phyloP scores from a whole-genome alignment of 805 yeast species.

The Schizosaccharomyces lindneri region DNA sequence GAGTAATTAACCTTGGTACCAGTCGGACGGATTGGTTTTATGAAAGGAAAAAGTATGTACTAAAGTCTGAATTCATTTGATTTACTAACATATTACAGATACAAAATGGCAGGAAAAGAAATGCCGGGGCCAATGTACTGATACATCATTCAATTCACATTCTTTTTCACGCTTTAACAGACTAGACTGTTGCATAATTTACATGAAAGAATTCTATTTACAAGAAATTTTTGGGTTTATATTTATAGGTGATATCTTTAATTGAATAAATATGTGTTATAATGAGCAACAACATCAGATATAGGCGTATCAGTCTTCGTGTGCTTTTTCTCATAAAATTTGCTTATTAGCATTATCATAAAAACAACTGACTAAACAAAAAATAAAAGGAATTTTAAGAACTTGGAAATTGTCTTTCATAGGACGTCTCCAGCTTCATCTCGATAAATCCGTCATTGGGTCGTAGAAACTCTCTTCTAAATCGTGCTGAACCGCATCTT shows the following conservation, averaged over 20 bases:
- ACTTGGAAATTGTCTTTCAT: background rate
- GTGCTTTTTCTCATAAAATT: no score
- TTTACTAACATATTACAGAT: background rate
- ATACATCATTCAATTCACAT: background rate
- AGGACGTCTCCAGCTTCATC: background rate
- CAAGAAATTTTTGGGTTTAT: no score
- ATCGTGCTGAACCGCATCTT: background rate
- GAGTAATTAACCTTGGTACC: constrained; percentile 59
- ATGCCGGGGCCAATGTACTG: background rate
- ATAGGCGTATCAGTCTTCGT: no score
- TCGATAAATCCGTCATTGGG: background rate
- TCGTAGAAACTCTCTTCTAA: background rate
- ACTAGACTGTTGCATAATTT: background rate
- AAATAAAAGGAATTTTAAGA: background rate
- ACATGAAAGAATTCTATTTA: background rate
- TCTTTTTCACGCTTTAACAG: background rate
- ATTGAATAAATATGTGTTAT: no score
- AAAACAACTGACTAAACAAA: no score
- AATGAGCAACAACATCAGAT: no score
- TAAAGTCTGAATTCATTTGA: background rate
- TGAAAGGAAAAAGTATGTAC: constrained; percentile 14
- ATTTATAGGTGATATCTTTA: no score
- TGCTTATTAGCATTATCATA: no score
- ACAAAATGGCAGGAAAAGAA: background rate
- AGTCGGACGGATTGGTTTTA: constrained; percentile 39